A percentile compares a stretch with the other conserved stretches of the same genome.
phyloP scores from a whole-genome alignment of 805 yeast genomes.

The Cyberlindnera xylosilytica region DNA sequence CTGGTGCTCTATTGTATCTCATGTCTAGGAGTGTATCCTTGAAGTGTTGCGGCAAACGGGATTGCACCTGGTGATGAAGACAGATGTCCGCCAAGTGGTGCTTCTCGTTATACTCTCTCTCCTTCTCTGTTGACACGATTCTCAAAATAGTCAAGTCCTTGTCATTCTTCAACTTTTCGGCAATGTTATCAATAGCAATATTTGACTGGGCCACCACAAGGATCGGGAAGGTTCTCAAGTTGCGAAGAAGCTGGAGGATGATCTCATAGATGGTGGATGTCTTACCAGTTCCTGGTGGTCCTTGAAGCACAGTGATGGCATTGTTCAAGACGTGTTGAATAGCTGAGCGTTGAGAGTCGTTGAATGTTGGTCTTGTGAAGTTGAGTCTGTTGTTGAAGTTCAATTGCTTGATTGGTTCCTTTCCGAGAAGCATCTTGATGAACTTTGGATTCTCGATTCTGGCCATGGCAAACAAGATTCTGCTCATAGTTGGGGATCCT shows the following conservation, averaged over 20 bases:
- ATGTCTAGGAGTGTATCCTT: constrained; percentile 43
- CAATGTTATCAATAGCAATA: constrained; percentile 35
- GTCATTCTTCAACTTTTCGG: background rate
- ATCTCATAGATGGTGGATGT: constrained; percentile 70
- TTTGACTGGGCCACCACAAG: constrained; percentile 75
- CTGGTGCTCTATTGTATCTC: constrained; percentile 40
- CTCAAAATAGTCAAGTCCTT: background rate
- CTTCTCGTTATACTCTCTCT: background rate
- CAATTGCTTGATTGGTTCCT: constrained; percentile 52
- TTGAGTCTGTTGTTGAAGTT: constrained; percentile 52
- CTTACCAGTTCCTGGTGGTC: constrained; percentile 86
- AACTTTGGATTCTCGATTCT: constrained; percentile 51
- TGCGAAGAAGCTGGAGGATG: constrained; percentile 49
- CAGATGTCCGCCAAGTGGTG: constrained; percentile 36
- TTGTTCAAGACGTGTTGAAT: constrained; percentile 27
- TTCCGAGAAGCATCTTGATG: constrained; percentile 51
- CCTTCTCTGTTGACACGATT: background rate
- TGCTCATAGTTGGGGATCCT: constrained; percentile 57
- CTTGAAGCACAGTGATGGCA: constrained; percentile 57
- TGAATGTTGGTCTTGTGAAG: constrained; percentile 47
- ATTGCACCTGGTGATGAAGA: constrained; percentile 56
- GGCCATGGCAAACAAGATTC: constrained; percentile 67
- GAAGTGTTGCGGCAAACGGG: constrained; percentile 43
- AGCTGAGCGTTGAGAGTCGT: constrained; percentile 57
- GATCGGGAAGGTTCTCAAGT: constrained; percentile 57